Percentiles rank a stretch among this genome's conserved stretches.
phyloP scores from a whole-genome alignment of 2,329 filamentous ascomycete genomes.

The Aspergillus sojae region DNA sequence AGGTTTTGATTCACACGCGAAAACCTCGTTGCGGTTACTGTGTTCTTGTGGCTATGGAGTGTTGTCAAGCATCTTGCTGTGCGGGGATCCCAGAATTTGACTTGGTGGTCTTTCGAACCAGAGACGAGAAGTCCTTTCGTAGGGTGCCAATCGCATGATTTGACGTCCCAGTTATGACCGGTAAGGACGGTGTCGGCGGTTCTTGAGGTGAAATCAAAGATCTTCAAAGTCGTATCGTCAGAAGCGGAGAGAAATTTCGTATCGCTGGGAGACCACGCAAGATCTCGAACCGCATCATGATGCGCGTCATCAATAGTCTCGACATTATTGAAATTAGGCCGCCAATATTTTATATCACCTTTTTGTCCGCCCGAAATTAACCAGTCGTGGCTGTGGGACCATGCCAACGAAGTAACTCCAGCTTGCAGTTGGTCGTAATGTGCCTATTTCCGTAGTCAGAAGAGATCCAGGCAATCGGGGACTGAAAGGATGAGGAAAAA shows the following conservation, averaged over 20 bases:
- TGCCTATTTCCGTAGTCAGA: constrained; percentile 52
- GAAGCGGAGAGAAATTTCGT: constrained; percentile 95
- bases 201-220: constrained; percentile 92
- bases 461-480: neutral
- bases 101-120: constrained; percentile 94
- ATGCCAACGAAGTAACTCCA: constrained; percentile 54
- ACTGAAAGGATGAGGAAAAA: neutral
- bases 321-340: constrained; percentile 98
- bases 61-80: constrained; percentile 88
- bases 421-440: constrained; percentile 66
- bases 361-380: constrained; percentile 93
- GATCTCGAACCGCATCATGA: constrained; percentile 82
- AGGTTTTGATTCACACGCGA: constrained; percentile 82
- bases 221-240: constrained; percentile 90
- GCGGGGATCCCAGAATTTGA: constrained; percentile 98
- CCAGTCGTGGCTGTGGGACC: constrained; percentile 97
- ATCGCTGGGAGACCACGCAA: constrained; percentile 92
- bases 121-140: constrained; percentile 92
- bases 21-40: constrained; percentile 89
- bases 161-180: constrained; percentile 98
- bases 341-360: constrained; percentile 96
- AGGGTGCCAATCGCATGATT: constrained; percentile 96
- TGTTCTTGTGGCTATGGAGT: constrained; percentile 95
- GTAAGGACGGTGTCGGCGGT: constrained; percentile 79
- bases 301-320: constrained; percentile 87